A percentile compares a stretch with the other conserved stretches of the same genome.
Evolutionary conservation across 345 rosid species (phyloP).

Genomic region (Murraya koenigii): DNA sequence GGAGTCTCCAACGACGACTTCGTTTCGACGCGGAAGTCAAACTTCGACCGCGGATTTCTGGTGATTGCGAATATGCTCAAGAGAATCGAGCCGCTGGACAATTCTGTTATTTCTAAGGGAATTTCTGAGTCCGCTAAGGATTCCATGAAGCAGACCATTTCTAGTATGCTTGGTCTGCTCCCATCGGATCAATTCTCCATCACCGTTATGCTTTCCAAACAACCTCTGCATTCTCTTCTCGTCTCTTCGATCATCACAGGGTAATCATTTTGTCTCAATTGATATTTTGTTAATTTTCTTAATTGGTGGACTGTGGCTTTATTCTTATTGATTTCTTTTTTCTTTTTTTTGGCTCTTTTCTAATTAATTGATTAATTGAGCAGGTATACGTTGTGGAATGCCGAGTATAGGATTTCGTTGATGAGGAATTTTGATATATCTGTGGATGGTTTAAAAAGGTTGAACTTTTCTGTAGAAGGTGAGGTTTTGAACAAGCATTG

Average conservation of each 20-base stretch:
- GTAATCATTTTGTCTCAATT: constrained; percentile 30
- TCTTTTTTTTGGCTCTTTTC: too few relatives aligned
- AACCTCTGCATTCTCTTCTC: constrained; percentile 69
- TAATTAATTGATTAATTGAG: neutral
- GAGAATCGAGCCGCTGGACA: constrained; percentile 79
- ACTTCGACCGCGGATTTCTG: constrained; percentile 62
- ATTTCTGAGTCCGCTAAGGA: constrained; percentile 85
- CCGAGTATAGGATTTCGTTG: constrained; percentile 81
- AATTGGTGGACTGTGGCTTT: neutral
- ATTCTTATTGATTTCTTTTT: neutral
- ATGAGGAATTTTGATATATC: constrained; percentile 63
- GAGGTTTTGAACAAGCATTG: constrained; percentile 30
- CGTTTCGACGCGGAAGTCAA: constrained; percentile 73
- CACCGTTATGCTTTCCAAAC: constrained; percentile 50
- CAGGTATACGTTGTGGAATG: constrained; percentile 93
- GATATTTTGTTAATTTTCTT: too few relatives aligned
- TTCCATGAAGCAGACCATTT: constrained; percentile 91
- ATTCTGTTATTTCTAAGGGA: constrained; percentile 67
- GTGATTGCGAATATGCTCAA: constrained; percentile 81
- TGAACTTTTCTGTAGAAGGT: constrained; percentile 14
- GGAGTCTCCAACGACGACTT: constrained; percentile 71
- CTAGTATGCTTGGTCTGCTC: constrained; percentile 86
- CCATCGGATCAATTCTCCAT: constrained; percentile 83
- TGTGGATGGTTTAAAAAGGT: constrained; percentile 22
- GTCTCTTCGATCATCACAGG: constrained; percentile 83